phyloP scores from a whole-genome alignment of 73 alveolate genomes.

The Paramecium bursaria region DNA sequence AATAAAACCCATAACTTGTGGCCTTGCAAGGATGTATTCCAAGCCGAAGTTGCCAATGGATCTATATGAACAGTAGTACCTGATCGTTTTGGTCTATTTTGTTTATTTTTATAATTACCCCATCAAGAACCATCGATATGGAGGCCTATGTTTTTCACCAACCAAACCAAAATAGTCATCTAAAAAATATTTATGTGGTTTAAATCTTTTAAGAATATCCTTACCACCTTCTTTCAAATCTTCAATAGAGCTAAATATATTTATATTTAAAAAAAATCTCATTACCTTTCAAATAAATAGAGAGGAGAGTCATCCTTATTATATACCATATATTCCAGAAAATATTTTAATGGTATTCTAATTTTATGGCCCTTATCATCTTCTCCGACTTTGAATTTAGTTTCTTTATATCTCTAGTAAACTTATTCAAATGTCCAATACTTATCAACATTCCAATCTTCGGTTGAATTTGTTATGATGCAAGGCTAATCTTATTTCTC shows the following conservation, averaged over 20 bases:
- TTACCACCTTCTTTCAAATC: constrained; percentile 76
- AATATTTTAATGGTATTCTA: constrained; percentile 77
- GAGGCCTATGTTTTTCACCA: constrained; percentile 84
- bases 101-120: constrained; percentile 62
- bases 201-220: constrained; percentile 74
- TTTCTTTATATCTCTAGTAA: constrained; percentile 66
- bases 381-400: constrained; percentile 81
- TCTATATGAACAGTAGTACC: constrained; percentile 87
- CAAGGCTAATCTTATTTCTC: constrained; percentile 76
- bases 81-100: constrained; percentile 80
- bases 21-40: constrained; percentile 86
- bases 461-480: constrained; percentile 72
- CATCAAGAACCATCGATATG: constrained; percentile 88
- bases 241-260: constrained; percentile 67
- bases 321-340: constrained; percentile 78
- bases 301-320: constrained; percentile 86
- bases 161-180: constrained; percentile 71
- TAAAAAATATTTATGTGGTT: constrained; percentile 78
- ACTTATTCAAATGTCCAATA: constrained; percentile 76
- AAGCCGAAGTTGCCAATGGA: constrained; percentile 86
- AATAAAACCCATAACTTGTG: constrained; percentile 85
- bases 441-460: constrained; percentile 76
- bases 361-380: constrained; percentile 87
- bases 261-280: background rate
- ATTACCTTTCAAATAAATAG: constrained; percentile 80